Evolutionary conservation across 176 grass and related monocot genomes (phyloP), one percentile per base, ranked within the genome.

Genomic region (Lolium rigidum): DNA sequence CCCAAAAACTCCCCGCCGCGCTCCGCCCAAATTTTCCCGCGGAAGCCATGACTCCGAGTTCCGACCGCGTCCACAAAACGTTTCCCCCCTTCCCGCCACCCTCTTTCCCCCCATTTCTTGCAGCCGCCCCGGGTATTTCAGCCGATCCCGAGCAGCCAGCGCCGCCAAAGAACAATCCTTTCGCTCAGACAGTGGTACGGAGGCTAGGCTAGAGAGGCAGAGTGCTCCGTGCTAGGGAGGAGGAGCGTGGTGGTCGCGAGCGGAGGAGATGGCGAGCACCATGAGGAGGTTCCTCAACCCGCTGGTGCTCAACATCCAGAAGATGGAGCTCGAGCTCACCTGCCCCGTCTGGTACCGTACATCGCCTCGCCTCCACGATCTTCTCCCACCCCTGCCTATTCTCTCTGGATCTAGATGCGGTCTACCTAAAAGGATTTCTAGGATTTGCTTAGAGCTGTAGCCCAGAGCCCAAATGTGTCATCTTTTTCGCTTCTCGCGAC

Each of bases 261-360:
- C 18, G 65, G 20, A 80, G 80, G 20, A 80, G 80, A 92, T 90
- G 88, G 93, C 89, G 48, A 60, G 62, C 72, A 47, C 62, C 72
- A 39, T 94, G 85, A 92, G 96, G 82, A 93, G 96, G 84, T 92
- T 92, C 77, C 22, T 94, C 47, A 98, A 98, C 74, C 93, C 96
- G 78, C 82, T 98, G 82, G 82, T 92, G 81, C 92, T 98, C 78
- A 95, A 87, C 91, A 84, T 98, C 25, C 92, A 98, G 82, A 98
- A 98, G 93, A 94, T 98, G 96, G 96, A 95, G 90, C 78, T 98
- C 49, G 96, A 98, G 86, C 91, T 98, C 59, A 95, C 96, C 71
- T 98, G 93, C 79, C 91, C 96, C 84, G 91, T 95, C 75, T 98
- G 96, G 96, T 98, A 63, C n/a, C n/a, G 4, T 9, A 87, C 41